Percentiles rank a stretch among this genome's conserved stretches.
Conservation (phyloP, 2,329 filamentous ascomycete species). For the Neofusicoccum kwambonambiense region DNA sequence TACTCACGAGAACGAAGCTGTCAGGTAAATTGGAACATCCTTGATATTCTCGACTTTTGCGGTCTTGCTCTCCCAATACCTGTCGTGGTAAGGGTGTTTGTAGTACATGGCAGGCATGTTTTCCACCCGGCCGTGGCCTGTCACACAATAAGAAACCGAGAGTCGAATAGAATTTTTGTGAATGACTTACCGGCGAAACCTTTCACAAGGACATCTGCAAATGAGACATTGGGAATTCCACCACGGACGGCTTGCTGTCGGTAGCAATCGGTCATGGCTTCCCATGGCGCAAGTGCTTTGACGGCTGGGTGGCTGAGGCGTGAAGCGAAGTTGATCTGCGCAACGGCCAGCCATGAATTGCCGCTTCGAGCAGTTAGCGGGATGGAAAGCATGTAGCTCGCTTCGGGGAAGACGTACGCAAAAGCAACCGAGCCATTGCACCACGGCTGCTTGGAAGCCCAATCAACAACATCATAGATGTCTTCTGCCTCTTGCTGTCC, state of each 20-base stretch:
- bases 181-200: not conserved
- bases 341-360: constrained; percentile 45
- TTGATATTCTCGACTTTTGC: constrained; percentile 20
- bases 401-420: constrained; percentile 22
- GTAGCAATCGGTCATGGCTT: constrained; percentile 19
- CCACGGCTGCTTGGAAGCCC: constrained; percentile 43
- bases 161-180: no score
- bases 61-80: constrained; percentile 21
- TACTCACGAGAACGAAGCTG: constrained; percentile 21
- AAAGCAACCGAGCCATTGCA: constrained; percentile 47
- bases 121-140: constrained; percentile 20
- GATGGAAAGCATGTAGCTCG: not conserved
- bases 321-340: constrained; percentile 28
- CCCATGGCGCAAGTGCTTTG: constrained; percentile 14
- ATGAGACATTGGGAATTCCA: constrained; percentile 17
- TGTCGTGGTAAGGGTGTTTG: not conserved
- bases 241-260: constrained; percentile 23
- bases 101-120: constrained; percentile 21
- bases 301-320: constrained; percentile 13
- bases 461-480: constrained; percentile 47
- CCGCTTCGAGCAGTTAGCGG: constrained; percentile 26
- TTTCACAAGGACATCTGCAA: constrained; percentile 17
- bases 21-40: constrained; percentile 22
- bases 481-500: constrained; percentile 42
- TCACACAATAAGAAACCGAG: not conserved